These are phyloP conservation scores for Hypomyces rosellus DNA, from an alignment of 2,329 filamentous ascomycete species.

Conservation along the genomic window DNA sequence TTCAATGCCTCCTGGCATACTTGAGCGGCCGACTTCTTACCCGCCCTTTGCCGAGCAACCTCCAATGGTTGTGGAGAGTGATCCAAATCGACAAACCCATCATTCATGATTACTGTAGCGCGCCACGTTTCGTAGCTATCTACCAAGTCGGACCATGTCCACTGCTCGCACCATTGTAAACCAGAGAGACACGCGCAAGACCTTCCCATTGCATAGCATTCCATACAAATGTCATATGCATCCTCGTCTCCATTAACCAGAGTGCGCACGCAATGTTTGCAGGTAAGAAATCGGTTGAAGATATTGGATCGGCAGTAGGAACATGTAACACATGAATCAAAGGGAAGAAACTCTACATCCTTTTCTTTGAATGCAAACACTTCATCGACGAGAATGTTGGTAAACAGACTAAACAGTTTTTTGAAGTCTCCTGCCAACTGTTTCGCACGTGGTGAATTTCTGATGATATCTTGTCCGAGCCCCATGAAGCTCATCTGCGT, in stretches of 20 bases:
- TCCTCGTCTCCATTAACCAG: conserved; percentile 65
- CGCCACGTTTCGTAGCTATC: conserved; percentile 80
- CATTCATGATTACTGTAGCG: conserved; percentile 66
- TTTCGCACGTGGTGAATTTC: conserved; percentile 43
- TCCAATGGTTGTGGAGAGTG: conserved; percentile 64
- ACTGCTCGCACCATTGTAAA: conserved; percentile 89
- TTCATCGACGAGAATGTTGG: conserved; percentile 74
- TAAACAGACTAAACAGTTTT: conserved; percentile 70
- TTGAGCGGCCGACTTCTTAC: conserved; percentile 77
- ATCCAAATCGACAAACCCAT: conserved; percentile 59
- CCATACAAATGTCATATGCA: conserved; percentile 95
- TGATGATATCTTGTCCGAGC: conserved; percentile 40
- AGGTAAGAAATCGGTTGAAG: conserved; percentile 94
- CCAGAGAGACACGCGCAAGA: conserved; percentile 85
- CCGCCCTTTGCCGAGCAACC: conserved; percentile 58
- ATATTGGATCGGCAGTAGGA: conserved; percentile 95
- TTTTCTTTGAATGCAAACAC: conserved; percentile 71
- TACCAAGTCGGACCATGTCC: conserved; percentile 72
- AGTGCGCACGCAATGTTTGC: conserved; percentile 69
- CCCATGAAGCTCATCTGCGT: conserved; percentile 41
- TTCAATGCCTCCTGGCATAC: conserved; percentile 89
- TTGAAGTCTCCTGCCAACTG: conserved; percentile 81
- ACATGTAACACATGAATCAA: conserved; percentile 88
- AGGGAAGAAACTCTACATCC: conserved; percentile 68
- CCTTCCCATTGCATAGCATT: conserved; percentile 95